Evolutionary conservation across 2,329 filamentous ascomycete genomes (phyloP), one percentile per base, ranked within the genome.

Genomic region (Celoporthe dispersa): DNA sequence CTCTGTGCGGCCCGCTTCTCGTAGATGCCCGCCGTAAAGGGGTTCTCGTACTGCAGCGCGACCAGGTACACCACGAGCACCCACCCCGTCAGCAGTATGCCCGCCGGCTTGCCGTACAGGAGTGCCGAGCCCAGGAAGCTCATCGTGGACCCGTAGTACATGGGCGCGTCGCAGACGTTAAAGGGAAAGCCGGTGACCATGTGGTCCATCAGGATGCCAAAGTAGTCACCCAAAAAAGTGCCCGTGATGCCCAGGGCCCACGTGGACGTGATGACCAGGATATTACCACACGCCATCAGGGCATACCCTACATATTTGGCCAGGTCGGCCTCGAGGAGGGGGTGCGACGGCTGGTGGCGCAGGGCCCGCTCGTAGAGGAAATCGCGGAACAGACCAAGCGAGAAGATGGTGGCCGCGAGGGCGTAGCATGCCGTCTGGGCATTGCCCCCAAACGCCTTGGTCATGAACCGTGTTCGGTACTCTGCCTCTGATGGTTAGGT

Each of bases 201-300:
- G 75, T 91, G 84, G 79, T 98, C 95, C 94, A 98, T 97, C 74
- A 99, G 86, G 80, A 98, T 98, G 75, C 96, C 96, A 79, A 98
- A 99, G 86, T 99, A 99, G 84, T 99, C 96, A 75, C 96, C 96
- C 48, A 99, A 86, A 80, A 98, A 99, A 51, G 96, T 99, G 73
- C 96, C 96, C 0, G 94, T 98, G 77, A 99, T 89, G 70, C 96
- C 96, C 55, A 99, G 89, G 44, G 91, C 92, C 90, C 90, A 98
- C 82, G 97, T 98, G 72, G 92, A 96, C 44, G 91, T 91, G 65
- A 98, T 76, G 64, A 99, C 96, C 48, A 99, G 89, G 66, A 92
- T 81, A 80, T 97, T 98, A 70, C 96, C 96, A 51, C 83, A 78
- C 37, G 86, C 85, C 75, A 98, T 87, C 68, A 98, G 88, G 5